These are phyloP conservation scores for Hippophae rhamnoides DNA, from an alignment of 306 rosid genomes.

Conservation along the genomic window DNA sequence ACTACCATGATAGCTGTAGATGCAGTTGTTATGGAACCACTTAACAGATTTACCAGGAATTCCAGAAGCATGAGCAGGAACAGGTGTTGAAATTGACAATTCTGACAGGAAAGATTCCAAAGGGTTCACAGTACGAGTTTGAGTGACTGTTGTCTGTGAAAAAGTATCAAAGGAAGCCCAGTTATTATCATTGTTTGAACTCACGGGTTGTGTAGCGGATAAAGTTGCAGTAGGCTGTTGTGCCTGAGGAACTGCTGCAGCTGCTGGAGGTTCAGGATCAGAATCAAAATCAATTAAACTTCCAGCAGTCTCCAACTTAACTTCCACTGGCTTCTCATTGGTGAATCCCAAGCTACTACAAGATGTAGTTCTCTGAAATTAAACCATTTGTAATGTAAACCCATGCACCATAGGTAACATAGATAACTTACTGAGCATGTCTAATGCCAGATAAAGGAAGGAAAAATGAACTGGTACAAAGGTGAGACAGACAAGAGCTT, in stretches of 20 bases:
- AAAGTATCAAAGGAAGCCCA: constrained; percentile 93
- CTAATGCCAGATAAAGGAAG: not conserved
- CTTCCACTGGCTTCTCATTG: constrained; percentile 32
- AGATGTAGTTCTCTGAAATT: constrained; percentile 52
- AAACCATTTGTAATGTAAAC: not conserved
- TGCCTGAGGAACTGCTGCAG: constrained; percentile 51
- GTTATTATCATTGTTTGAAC: constrained; percentile 43
- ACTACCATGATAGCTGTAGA: constrained; percentile 17
- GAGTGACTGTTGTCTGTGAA: constrained; percentile 39
- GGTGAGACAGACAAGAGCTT: too few relatives aligned
- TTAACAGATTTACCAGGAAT: constrained; percentile 18
- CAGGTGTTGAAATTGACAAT: constrained; percentile 53
- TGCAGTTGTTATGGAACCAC: not conserved
- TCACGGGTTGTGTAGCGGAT: constrained; percentile 37
- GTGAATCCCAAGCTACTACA: constrained; percentile 51
- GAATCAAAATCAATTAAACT: not conserved
- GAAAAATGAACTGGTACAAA: too few relatives aligned
- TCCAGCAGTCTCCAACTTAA: constrained; percentile 10
- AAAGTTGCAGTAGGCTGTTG: constrained; percentile 47
- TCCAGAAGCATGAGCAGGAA: constrained; percentile 42
- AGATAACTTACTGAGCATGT: too few relatives aligned
- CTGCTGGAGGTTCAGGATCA: constrained; percentile 1
- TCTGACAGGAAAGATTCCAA: constrained; percentile 64
- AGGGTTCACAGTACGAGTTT: constrained; percentile 48
- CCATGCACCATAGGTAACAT: constrained; percentile 2